Conservation (phyloP, 164 flowering plant genomes). For the Umbellularia californica region DNA sequence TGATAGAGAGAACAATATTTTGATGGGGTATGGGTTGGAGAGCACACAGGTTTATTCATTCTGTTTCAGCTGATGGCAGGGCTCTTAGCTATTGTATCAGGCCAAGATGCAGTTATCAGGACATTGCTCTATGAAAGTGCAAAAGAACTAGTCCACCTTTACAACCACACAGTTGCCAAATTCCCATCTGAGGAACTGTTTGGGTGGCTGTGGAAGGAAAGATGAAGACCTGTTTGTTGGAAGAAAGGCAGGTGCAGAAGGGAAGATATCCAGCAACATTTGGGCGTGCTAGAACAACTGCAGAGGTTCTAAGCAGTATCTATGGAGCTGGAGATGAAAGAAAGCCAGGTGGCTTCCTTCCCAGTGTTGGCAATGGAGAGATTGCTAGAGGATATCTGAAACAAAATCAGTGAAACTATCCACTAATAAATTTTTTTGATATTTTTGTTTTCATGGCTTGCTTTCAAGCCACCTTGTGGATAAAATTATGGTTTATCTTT, state of each 20-base stretch:
- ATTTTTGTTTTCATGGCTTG: no score
- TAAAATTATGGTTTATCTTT: no score
- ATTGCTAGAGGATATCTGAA: slow-evolving; percentile 24
- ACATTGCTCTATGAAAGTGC: slow-evolving; percentile 11
- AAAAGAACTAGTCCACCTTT: slow-evolving; percentile 10
- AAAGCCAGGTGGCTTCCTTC: slow-evolving; percentile 36
- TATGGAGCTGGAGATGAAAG: slow-evolving; percentile 20
- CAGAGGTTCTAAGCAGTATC: slow-evolving; percentile 14
- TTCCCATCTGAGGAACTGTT: slow-evolving; percentile 17
- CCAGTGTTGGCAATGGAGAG: slow-evolving; percentile 30
- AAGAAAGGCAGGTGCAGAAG: slow-evolving; percentile 16
- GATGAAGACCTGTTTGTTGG: slow-evolving; percentile 22
- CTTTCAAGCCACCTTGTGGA: no score
- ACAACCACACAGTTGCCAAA: slow-evolving; percentile 12
- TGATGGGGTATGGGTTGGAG: background rate
- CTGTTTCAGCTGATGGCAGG: slow-evolving; percentile 18
- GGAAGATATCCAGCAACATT: slow-evolving; percentile 7
- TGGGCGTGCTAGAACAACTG: slow-evolving; percentile 3
- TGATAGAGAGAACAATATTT: background rate
- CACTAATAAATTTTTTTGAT: no score
- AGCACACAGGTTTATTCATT: background rate
- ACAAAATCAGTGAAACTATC: no score
- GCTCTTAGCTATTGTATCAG: slow-evolving; percentile 18
- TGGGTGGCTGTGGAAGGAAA: slow-evolving; percentile 17
- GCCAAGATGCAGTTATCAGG: slow-evolving; percentile 25